These are phyloP conservation scores for Nothophaeocryptopus gaeumannii DNA, from an alignment of 2,329 filamentous ascomycete genomes.

Conservation along the genomic window DNA sequence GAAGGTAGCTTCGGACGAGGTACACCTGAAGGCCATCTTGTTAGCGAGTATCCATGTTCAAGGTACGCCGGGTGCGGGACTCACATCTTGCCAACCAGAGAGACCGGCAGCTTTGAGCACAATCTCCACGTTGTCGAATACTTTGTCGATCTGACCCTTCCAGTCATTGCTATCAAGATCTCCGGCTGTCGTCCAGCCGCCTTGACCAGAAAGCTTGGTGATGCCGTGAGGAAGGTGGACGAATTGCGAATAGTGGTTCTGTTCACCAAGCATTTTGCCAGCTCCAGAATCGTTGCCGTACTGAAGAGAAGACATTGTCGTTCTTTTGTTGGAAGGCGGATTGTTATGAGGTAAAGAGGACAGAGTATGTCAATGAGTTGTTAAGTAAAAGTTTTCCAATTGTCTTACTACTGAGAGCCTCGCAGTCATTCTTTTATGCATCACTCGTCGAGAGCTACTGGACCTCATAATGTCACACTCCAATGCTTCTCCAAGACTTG, in stretches of 20 bases:
- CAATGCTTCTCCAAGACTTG: not conserved
- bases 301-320: slow-evolving; percentile 7
- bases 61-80: not conserved
- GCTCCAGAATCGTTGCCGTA: slow-evolving; percentile 10
- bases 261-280: slow-evolving; percentile 2
- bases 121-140: slow-evolving; percentile 9
- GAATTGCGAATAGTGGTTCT: slow-evolving; percentile 7
- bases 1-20: slow-evolving; percentile 1
- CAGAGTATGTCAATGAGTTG: no score
- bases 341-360: no score
- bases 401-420: no score
- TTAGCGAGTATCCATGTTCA: not conserved
- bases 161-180: slow-evolving; percentile 3
- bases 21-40: not conserved
- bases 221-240: slow-evolving; percentile 6
- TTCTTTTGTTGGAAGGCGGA: not conserved
- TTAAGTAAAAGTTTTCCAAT: no score
- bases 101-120: slow-evolving; percentile 8
- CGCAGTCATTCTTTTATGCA: not conserved
- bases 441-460: not conserved
- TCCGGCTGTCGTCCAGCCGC: slow-evolving; percentile 1
- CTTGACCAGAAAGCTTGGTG: slow-evolving; percentile 10
- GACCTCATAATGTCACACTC: not conserved
- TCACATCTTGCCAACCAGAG: slow-evolving; percentile 6
- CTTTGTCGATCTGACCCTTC: slow-evolving; percentile 9